phyloP scores from a whole-genome alignment of 2,329 filamentous ascomycete species.

The Cladosporium sp. region DNA sequence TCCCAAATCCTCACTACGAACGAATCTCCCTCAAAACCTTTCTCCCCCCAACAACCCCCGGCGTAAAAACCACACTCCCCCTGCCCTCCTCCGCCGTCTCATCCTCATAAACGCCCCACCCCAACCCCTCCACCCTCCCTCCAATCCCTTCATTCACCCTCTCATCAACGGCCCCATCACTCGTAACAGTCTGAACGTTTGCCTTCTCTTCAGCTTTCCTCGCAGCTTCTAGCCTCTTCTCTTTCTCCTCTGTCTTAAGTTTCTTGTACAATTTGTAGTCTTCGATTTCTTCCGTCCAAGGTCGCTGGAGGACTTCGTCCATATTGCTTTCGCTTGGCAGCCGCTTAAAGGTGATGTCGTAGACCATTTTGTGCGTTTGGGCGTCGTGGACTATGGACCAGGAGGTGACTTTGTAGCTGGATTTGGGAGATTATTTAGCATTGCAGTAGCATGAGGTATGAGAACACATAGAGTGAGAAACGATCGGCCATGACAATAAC shows the following conservation, averaged over 20 bases:
- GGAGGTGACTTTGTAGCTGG: conserved; percentile 34
- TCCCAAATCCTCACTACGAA: neutral
- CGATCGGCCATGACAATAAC: neutral
- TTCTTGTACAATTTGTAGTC: conserved; percentile 47
- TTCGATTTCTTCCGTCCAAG: conserved; percentile 41
- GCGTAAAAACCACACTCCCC: conserved; percentile 1
- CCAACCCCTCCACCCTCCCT: neutral
- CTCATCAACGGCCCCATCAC: conserved; percentile 13
- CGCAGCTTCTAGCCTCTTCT: conserved; percentile 10
- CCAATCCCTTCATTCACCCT: neutral
- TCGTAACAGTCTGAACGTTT: neutral
- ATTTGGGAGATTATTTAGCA: neutral
- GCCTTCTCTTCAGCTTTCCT: conserved; percentile 8
- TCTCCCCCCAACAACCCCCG: neutral
- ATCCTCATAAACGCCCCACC: conserved; percentile 8
- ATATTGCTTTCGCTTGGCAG: conserved; percentile 27
- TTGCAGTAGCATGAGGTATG: neutral
- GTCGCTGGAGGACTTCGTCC: conserved; percentile 35
- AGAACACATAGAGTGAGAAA: neutral
- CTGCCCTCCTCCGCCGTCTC: conserved; percentile 5
- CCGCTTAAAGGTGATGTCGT: conserved; percentile 38
- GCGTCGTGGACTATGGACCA: conserved; percentile 36
- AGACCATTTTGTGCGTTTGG: conserved; percentile 28
- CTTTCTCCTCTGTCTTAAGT: conserved; percentile 20
- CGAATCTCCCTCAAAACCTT: neutral